phyloP scores from a whole-genome alignment of 495 filamentous ascomycete species.

The Penicillium parvum region DNA sequence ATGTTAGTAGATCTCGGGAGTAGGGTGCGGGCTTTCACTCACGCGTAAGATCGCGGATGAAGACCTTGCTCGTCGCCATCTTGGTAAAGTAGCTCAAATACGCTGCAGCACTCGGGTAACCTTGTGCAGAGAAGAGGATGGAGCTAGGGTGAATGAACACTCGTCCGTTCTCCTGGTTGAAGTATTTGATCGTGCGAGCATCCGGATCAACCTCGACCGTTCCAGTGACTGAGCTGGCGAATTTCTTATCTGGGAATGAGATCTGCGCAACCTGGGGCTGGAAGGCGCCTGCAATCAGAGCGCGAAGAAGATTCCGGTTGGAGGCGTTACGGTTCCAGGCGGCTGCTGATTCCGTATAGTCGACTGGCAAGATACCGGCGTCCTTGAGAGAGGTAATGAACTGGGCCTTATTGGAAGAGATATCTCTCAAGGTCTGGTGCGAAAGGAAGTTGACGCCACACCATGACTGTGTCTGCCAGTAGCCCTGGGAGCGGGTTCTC shows the following conservation, averaged over 20 bases:
- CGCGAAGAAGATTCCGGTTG: conserved; percentile 66
- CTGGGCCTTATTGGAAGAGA: conserved; percentile 78
- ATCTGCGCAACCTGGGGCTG: conserved; percentile 88
- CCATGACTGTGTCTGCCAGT: conserved; percentile 65
- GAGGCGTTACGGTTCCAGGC: conserved; percentile 48
- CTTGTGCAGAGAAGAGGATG: conserved; percentile 76
- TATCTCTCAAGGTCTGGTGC: conserved; percentile 76
- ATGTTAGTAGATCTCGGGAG: conserved; percentile 4
- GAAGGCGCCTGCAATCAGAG: conserved; percentile 87
- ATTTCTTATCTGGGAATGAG: conserved; percentile 91
- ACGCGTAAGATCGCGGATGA: conserved; percentile 86
- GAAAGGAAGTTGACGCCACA: conserved; percentile 89
- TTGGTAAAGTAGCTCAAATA: conserved; percentile 87
- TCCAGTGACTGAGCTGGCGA: conserved; percentile 74
- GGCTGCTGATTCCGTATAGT: conserved; percentile 32
- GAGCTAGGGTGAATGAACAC: conserved; percentile 91
- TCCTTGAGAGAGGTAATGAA: conserved; percentile 84
- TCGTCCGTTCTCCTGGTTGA: conserved; percentile 75
- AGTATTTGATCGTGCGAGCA: conserved; percentile 87
- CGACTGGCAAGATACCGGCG: conserved; percentile 66
- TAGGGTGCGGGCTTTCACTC: conserved; percentile 30
- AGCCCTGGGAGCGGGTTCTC: conserved; percentile 50
- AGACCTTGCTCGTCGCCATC: conserved; percentile 85
- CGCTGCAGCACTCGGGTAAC: conserved; percentile 59
- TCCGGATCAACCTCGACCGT: conserved; percentile 91